These are phyloP conservation scores for Geranomyces michiganensis DNA, from an alignment of 192 early-diverging fungal genomes.

Conservation along the genomic window DNA sequence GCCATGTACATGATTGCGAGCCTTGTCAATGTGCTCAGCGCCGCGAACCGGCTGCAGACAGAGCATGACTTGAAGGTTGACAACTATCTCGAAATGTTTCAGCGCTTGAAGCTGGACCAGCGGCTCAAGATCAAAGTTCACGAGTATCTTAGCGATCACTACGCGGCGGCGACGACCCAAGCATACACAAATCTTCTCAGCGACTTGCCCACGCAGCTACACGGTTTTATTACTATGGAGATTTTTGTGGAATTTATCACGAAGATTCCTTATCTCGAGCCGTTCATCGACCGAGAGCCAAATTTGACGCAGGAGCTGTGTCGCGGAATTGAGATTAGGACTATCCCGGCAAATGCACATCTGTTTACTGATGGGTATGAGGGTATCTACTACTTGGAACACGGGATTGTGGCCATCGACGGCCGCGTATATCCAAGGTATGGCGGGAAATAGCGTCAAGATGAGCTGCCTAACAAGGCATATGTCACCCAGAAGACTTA, in stretches of 20 bases:
- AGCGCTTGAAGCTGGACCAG: conserved; percentile 46
- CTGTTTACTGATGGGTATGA: conserved; percentile 54
- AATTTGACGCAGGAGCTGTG: conserved; percentile 54
- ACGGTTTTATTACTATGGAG: conserved; percentile 56
- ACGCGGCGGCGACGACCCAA: conserved; percentile 39
- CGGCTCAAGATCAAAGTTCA: conserved; percentile 52
- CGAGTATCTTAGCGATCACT: conserved; percentile 49
- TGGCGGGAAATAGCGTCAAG: conserved; percentile 8
- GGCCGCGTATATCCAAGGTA: conserved; percentile 53
- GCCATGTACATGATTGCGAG: conserved; percentile 49
- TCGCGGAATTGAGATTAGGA: conserved; percentile 43
- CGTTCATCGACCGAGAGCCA: conserved; percentile 53
- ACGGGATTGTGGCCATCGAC: conserved; percentile 51
- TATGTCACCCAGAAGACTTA: too few relatives aligned
- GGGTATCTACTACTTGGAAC: conserved; percentile 54
- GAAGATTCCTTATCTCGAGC: conserved; percentile 50
- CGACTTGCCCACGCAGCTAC: conserved; percentile 46
- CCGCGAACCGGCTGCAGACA: conserved; percentile 32
- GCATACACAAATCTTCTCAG: conserved; percentile 43
- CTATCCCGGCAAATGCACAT: conserved; percentile 43
- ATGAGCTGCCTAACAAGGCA: too few relatives aligned
- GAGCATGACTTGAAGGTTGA: conserved; percentile 52
- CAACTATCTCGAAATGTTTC: conserved; percentile 58
- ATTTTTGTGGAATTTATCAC: conserved; percentile 53
- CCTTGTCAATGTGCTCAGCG: conserved; percentile 37